phyloP scores from a whole-genome alignment of 2,329 filamentous ascomycete species.

The Nannizziopsis barbatae region DNA sequence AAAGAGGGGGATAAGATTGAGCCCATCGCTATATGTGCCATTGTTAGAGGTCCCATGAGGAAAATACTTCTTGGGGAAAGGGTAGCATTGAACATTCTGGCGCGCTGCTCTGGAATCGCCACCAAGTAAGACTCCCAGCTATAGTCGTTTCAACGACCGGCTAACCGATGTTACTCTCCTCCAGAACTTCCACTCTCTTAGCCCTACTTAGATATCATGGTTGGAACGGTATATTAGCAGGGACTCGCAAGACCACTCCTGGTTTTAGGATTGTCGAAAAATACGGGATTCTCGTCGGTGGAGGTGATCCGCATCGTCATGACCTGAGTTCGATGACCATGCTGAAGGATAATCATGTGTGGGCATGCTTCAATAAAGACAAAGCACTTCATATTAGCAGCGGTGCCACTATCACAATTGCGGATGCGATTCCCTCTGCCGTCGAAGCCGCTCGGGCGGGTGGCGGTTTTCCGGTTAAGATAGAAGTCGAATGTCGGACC shows the following conservation, averaged over 20 bases:
- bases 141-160: background rate
- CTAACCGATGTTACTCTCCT: background rate
- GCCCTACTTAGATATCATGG: conserved; percentile 49
- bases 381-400: conserved; percentile 2
- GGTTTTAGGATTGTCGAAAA: conserved; percentile 94
- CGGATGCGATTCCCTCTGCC: conserved; percentile 66
- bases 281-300: conserved; percentile 92
- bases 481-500: conserved; percentile 90
- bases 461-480: conserved; percentile 81
- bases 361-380: conserved; percentile 56
- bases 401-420: conserved; percentile 23
- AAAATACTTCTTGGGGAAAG: conserved; percentile 82
- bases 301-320: conserved; percentile 81
- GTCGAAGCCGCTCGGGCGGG: conserved; percentile 72
- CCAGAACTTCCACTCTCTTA: conserved; percentile 38
- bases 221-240: conserved; percentile 75
- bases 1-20: conserved; percentile 61
- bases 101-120: conserved; percentile 83
- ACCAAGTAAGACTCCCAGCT: conserved; percentile 41
- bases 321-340: conserved; percentile 93
- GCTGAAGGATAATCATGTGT: conserved; percentile 98
- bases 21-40: conserved; percentile 58
- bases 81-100: conserved; percentile 81
- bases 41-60: conserved; percentile 71
- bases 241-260: conserved; percentile 92